Evolutionary conservation across 2,329 filamentous ascomycete species (phyloP).

Genomic region (Monilinia fructicola): DNA sequence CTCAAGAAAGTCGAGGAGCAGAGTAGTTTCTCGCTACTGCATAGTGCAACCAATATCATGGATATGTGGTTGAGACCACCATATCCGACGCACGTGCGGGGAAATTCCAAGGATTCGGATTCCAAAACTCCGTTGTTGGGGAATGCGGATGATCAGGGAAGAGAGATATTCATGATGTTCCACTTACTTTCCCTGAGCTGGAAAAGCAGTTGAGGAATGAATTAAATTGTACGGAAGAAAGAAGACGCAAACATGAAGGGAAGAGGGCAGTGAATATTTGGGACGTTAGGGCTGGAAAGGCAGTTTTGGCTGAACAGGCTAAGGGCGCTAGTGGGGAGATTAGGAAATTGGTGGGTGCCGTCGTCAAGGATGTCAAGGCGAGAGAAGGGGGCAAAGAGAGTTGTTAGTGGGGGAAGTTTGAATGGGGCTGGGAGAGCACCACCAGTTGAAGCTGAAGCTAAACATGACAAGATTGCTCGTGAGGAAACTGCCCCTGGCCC

Average conservation of each 20-base stretch:
- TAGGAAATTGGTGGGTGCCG: slow-evolving; percentile 6
- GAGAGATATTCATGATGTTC: background rate
- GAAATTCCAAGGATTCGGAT: background rate
- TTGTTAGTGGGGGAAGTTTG: no score
- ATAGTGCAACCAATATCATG: slow-evolving; percentile 11
- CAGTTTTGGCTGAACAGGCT: slow-evolving; percentile 9
- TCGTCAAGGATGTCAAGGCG: slow-evolving; percentile 14
- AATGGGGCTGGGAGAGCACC: slow-evolving; percentile 6
- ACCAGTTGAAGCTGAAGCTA: background rate
- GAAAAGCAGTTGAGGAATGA: slow-evolving; percentile 14
- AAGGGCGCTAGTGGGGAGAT: slow-evolving; percentile 15
- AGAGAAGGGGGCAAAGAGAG: background rate
- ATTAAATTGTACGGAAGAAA: slow-evolving; percentile 13
- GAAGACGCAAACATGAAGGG: slow-evolving; percentile 17
- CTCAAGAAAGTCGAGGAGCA: background rate
- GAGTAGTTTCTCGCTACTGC: slow-evolving; percentile 4
- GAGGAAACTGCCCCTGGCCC: background rate
- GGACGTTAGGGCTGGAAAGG: slow-evolving; percentile 16
- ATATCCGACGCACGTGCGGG: background rate
- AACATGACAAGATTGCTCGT: slow-evolving; percentile 1
- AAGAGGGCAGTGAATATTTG: slow-evolving; percentile 18
- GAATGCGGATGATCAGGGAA: background rate
- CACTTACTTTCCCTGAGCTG: slow-evolving; percentile 10
- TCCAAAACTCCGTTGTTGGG: background rate
- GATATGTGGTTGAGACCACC: slow-evolving; percentile 13